Evolutionary conservation across 352 stramenopile genomes (phyloP).

Genomic region (Thalassiosira livingstoniorum): DNA sequence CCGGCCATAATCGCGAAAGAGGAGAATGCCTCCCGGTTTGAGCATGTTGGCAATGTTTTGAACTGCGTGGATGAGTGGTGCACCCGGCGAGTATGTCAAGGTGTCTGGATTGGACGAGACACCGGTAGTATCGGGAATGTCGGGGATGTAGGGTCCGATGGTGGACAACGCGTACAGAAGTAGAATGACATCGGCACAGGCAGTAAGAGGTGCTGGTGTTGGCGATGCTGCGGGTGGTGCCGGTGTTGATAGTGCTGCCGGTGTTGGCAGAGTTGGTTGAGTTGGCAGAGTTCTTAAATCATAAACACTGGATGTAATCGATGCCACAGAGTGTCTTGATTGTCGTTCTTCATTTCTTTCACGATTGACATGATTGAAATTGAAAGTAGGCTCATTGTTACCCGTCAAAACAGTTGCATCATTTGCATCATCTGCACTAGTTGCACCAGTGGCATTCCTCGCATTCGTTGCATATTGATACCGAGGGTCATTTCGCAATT

Average conservation of each 20-base stretch:
- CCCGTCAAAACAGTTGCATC: slow-evolving; percentile 61
- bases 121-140: slow-evolving; percentile 12
- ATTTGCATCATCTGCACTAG: slow-evolving; percentile 13
- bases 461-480: slow-evolving; percentile 44
- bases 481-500: slow-evolving; percentile 87
- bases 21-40: slow-evolving; percentile 77
- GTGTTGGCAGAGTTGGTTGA: slow-evolving; percentile 1
- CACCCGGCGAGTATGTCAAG: no score
- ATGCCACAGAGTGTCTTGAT: no score
- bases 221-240: slow-evolving; percentile 18
- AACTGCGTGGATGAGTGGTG: slow-evolving; percentile 86
- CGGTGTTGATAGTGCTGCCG: slow-evolving; percentile 35
- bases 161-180: slow-evolving; percentile 90
- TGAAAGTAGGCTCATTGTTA: background rate
- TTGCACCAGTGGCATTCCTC: background rate
- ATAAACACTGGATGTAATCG: background rate
- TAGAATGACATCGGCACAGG: slow-evolving; percentile 63
- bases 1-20: slow-evolving; percentile 95
- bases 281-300: no score
- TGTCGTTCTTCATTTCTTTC: no score
- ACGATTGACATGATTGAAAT: background rate
- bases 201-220: slow-evolving; percentile 26
- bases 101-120: no score
- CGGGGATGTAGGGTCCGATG: slow-evolving; percentile 85
- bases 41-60: slow-evolving; percentile 86